phyloP scores from a whole-genome alignment of 2,329 filamentous ascomycete species.

The Botryotinia convoluta region DNA sequence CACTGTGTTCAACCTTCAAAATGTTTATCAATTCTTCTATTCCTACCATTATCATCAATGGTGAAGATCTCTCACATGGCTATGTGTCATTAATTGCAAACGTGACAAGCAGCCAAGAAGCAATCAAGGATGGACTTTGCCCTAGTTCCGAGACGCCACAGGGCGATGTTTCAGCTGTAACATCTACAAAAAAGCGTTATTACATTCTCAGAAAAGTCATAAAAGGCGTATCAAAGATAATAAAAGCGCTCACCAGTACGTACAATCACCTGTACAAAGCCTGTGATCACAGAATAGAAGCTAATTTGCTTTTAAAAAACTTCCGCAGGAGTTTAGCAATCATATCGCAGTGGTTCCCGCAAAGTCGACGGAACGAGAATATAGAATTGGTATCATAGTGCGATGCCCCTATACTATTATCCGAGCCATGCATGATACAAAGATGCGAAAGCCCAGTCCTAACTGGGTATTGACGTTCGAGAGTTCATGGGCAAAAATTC shows the following conservation, averaged over 20 bases:
- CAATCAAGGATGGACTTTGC: not conserved
- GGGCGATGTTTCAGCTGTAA: fast-evolving
- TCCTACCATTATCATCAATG: not conserved
- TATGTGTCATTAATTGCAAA: not conserved
- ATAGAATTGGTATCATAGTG: no score
- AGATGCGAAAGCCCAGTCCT: not conserved
- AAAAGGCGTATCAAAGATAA: not conserved
- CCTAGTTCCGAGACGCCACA: not conserved
- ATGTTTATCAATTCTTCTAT: not conserved
- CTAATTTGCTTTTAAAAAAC: no score
- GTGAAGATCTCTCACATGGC: no score
- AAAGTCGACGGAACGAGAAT: not conserved
- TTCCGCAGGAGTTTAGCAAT: not conserved
- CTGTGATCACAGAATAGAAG: no score
- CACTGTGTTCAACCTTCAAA: not conserved
- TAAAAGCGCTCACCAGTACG: not conserved
- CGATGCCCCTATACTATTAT: not conserved
- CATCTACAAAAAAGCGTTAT: not conserved
- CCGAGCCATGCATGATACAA: no score
- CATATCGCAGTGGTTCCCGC: not conserved
- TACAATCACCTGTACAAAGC: not conserved
- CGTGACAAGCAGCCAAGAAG: not conserved
- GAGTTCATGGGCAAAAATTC: not conserved
- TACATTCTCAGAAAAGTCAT: no score
- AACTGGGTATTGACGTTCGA: not conserved